phyloP scores from a whole-genome alignment of 2,329 filamentous ascomycete genomes.

The Aspergillus versicolor region DNA sequence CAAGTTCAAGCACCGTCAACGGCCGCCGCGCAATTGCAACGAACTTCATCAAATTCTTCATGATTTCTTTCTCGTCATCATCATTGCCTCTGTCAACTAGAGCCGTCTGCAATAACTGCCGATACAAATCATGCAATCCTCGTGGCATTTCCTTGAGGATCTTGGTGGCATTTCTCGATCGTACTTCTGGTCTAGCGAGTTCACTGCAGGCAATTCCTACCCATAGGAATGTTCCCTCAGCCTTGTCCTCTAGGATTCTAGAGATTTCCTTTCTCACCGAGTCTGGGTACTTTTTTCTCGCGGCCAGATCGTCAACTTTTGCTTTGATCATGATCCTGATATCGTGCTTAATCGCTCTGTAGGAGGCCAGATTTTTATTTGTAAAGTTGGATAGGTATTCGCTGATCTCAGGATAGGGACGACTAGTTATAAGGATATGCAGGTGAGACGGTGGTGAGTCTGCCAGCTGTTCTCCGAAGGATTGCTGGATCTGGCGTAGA shows the following conservation, averaged over 20 bases:
- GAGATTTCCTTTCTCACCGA: not conserved
- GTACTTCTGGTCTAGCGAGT: conserved; percentile 1
- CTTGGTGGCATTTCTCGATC: conserved; percentile 7
- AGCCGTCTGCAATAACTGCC: conserved; percentile 1
- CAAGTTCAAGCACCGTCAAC: not conserved
- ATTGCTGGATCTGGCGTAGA: conserved; percentile 11
- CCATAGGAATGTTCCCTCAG: conserved; percentile 20
- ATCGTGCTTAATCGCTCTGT: not conserved
- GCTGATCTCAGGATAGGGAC: conserved; percentile 1
- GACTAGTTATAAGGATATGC: conserved; percentile 2
- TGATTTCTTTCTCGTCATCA: not conserved
- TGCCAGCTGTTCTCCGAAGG: not conserved
- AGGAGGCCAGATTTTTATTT: not conserved
- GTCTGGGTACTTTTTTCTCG: conserved; percentile 7
- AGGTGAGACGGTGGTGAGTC: not conserved
- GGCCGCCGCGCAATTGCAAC: conserved; percentile 2
- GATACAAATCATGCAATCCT: conserved; percentile 15
- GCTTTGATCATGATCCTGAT: not conserved
- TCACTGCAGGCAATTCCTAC: conserved; percentile 16
- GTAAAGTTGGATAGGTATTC: not conserved
- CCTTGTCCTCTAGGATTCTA: conserved; percentile 15
- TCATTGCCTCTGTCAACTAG: not conserved
- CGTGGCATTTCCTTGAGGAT: conserved; percentile 9
- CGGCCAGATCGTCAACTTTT: conserved; percentile 9
- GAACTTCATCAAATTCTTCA: conserved; percentile 1